Percentiles rank a stretch among this genome's conserved stretches.
Conservation (phyloP, 192 early-diverging fungal genomes). For the Haplosporangium gracile region DNA sequence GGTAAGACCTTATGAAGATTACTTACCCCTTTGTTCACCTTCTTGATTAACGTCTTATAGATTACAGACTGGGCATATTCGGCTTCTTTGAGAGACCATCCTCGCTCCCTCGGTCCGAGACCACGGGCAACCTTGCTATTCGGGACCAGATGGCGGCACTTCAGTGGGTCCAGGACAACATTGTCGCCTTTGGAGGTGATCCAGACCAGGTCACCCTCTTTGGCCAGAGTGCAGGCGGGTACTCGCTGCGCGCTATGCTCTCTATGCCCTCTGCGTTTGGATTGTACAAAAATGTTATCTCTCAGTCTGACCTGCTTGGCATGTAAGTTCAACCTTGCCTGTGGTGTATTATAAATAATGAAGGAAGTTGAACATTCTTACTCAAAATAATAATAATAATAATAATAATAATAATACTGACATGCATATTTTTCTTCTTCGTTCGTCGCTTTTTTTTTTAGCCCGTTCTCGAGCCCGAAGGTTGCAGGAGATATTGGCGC, state of each 20-base stretch:
- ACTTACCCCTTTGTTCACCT: not conserved
- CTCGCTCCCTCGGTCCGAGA: constrained; percentile 1
- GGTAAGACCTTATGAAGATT: not conserved
- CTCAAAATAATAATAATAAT: not conserved
- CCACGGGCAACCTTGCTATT: constrained; percentile 17
- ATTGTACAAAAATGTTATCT: constrained; percentile 32
- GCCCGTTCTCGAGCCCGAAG: constrained; percentile 30
- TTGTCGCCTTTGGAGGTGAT: constrained; percentile 74
- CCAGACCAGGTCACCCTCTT: constrained; percentile 67
- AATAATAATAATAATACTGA: not conserved
- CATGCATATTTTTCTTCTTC: not conserved
- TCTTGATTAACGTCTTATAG: not conserved
- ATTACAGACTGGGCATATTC: constrained; percentile 36
- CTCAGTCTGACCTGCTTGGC: constrained; percentile 23
- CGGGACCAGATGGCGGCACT: constrained; percentile 57
- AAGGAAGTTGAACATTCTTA: not conserved
- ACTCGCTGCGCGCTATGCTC: constrained; percentile 29
- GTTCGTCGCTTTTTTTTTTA: not conserved
- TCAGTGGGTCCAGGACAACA: constrained; percentile 72
- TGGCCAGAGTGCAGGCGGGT: constrained; percentile 58
- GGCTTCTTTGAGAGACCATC: constrained; percentile 28
- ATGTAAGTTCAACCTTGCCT: constrained; percentile 22
- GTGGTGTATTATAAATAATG: constrained; percentile 14
- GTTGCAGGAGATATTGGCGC: constrained; percentile 1
- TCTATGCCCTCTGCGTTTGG: constrained; percentile 23